Percentiles rank a stretch among this genome's conserved stretches.
Conservation (phyloP, 805 yeast species). For the Allodekkera sacchari region DNA sequence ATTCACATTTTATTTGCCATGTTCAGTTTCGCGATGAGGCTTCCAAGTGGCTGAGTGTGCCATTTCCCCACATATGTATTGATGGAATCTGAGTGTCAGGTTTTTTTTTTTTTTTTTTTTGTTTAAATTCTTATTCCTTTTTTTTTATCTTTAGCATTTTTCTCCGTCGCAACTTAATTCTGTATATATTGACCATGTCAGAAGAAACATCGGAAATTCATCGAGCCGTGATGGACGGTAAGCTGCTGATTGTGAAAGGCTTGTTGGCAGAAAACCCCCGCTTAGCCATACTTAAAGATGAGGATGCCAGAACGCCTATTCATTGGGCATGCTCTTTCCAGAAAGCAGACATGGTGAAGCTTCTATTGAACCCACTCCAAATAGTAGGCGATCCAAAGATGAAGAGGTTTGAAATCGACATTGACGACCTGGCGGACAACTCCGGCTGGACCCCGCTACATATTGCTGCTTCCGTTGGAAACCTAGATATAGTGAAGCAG, state of each 20-base stretch:
- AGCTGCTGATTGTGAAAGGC: conserved; percentile 41
- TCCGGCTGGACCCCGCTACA: conserved; percentile 89
- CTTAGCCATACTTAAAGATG: conserved; percentile 42
- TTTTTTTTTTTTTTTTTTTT: too few species aligned
- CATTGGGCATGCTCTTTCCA: conserved; percentile 83
- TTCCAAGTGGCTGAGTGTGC: too few species aligned
- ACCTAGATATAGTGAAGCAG: conserved; percentile 39
- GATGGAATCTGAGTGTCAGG: too few species aligned
- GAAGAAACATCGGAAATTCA: conserved; percentile 30
- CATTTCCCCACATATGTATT: too few species aligned
- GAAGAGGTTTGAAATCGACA: conserved; percentile 34
- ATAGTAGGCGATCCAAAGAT: conserved; percentile 8
- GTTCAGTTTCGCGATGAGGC: too few species aligned
- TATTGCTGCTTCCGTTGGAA: conserved; percentile 72
- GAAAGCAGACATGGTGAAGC: conserved; percentile 40
- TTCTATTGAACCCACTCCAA: conserved; percentile 32
- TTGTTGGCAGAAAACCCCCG: conserved; percentile 43
- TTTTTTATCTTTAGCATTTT: neutral
- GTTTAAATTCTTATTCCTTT: too few species aligned
- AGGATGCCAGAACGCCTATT: conserved; percentile 70
- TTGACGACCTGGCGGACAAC: conserved; percentile 62
- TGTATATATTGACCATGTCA: conserved; percentile 6
- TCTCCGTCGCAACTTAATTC: neutral
- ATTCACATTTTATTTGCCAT: too few species aligned
- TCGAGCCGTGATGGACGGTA: conserved; percentile 60